phyloP scores from a whole-genome alignment of 495 filamentous ascomycete genomes.

The Penicillium soppii region DNA sequence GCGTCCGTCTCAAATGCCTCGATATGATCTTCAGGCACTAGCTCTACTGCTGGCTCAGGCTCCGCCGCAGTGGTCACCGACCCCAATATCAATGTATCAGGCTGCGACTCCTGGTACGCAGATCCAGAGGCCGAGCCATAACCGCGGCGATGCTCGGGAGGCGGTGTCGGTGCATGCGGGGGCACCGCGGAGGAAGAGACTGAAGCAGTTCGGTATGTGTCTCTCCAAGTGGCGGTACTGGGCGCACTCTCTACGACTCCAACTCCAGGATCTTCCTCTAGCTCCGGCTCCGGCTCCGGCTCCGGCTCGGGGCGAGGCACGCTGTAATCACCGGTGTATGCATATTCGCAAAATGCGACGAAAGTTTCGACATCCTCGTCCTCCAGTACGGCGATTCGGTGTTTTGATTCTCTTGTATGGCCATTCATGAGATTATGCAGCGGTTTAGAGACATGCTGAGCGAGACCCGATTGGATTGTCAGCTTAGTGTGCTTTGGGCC shows the following conservation, averaged over 20 bases:
- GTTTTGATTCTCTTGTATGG: conserved; percentile 43
- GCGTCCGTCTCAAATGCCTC: not conserved
- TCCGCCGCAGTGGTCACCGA: not conserved
- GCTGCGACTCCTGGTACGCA: not conserved
- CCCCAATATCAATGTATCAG: not conserved
- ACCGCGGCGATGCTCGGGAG: conserved; percentile 17
- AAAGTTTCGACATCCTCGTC: conserved; percentile 50
- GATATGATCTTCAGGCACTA: not conserved
- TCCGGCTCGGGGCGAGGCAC: conserved; percentile 24
- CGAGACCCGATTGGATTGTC: conserved; percentile 48
- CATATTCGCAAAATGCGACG: conserved; percentile 49
- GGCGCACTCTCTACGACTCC: conserved; percentile 9
- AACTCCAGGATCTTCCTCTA: conserved; percentile 6
- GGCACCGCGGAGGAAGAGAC: conserved; percentile 22
- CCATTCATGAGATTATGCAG: conserved; percentile 49
- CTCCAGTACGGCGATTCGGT: conserved; percentile 42
- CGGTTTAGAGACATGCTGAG: conserved; percentile 47
- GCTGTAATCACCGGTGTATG: conserved; percentile 49
- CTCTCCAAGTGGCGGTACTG: conserved; percentile 18
- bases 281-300: conserved; percentile 1
- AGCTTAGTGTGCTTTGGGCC: conserved; percentile 43
- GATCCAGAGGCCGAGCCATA: not conserved
- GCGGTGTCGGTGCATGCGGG: conserved; percentile 23
- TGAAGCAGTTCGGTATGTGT: conserved; percentile 21
- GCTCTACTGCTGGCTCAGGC: conserved; percentile 1